These are phyloP conservation scores for Raffaelea albimanens DNA, from an alignment of 2,329 filamentous ascomycete species.

Conservation along the genomic window DNA sequence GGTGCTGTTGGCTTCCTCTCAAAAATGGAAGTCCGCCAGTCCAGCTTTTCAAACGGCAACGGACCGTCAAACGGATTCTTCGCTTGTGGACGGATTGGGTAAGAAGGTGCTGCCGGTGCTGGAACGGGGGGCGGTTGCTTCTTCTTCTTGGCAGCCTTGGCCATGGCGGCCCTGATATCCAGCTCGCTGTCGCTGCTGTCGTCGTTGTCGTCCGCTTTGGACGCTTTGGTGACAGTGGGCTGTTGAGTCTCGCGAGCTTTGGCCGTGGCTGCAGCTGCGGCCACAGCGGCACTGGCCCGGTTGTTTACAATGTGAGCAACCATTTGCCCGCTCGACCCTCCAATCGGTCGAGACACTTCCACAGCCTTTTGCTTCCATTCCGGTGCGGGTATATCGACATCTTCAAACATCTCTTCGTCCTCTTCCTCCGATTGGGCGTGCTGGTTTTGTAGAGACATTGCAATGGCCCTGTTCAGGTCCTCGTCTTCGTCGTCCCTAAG, in stretches of 20 bases:
- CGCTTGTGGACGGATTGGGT: slow-evolving; percentile 36
- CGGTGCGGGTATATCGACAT: slow-evolving; percentile 42
- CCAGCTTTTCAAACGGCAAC: slow-evolving; percentile 82
- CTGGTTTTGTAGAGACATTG: slow-evolving; percentile 68
- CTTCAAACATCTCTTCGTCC: slow-evolving; percentile 33
- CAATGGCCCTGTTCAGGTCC: slow-evolving; percentile 73
- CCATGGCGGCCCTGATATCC: slow-evolving; percentile 68
- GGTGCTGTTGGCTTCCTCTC: slow-evolving; percentile 25
- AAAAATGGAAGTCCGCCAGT: slow-evolving; percentile 53
- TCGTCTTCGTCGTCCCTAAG: slow-evolving; percentile 32
- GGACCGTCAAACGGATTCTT: slow-evolving; percentile 66
- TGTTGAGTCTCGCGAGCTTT: slow-evolving; percentile 16
- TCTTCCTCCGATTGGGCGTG: slow-evolving; percentile 27
- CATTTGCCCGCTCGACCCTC: slow-evolving; percentile 43
- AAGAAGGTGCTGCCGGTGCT: slow-evolving; percentile 12
- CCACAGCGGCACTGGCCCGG: slow-evolving; percentile 52
- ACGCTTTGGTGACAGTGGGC: too few species aligned
- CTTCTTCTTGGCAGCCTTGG: slow-evolving; percentile 49
- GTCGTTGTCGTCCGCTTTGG: slow-evolving; percentile 24
- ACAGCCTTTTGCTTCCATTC: slow-evolving; percentile 49
- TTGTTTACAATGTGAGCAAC: slow-evolving; percentile 70
- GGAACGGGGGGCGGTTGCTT: slow-evolving; percentile 28
- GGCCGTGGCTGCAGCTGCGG: background rate
- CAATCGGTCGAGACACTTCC: slow-evolving; percentile 37
- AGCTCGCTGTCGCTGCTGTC: slow-evolving; percentile 67